These are phyloP conservation scores for Tylopilus intermedius DNA, from an alignment of 768 basidiomycete species.

Conservation along the genomic window DNA sequence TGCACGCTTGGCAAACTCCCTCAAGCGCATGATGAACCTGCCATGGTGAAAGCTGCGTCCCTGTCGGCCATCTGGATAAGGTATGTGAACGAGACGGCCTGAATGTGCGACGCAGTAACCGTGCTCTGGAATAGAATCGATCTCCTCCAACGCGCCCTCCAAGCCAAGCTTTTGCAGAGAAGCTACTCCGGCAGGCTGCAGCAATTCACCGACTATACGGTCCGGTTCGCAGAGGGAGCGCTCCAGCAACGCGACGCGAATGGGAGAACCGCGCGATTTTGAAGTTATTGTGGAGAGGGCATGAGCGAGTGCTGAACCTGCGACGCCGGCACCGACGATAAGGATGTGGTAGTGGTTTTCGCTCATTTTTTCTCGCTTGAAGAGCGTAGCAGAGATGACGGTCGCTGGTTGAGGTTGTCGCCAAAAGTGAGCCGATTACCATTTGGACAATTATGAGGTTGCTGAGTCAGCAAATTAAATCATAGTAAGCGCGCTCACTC, in stretches of 20 bases:
- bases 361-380: conserved; percentile 3
- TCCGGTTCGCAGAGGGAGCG: conserved; percentile 90
- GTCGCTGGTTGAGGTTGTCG: neutral
- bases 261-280: conserved; percentile 43
- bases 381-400: neutral
- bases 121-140: conserved; percentile 75
- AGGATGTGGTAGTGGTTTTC: conserved; percentile 60
- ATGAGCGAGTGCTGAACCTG: conserved; percentile 83
- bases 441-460: neutral
- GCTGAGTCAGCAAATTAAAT: conserved; percentile 18
- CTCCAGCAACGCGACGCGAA: conserved; percentile 82
- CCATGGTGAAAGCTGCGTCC: conserved; percentile 95
- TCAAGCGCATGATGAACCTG: conserved; percentile 73
- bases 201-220: conserved; percentile 93
- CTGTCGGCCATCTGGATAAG: conserved; percentile 69
- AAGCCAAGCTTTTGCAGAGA: conserved; percentile 77
- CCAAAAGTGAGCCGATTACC: neutral
- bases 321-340: conserved; percentile 90
- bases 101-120: conserved; percentile 77
- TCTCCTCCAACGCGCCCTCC: conserved; percentile 70
- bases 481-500: neutral
- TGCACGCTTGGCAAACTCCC: conserved; percentile 58
- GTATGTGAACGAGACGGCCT: conserved; percentile 75
- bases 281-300: conserved; percentile 61
- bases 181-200: conserved; percentile 87